These are phyloP conservation scores for Copromyces sp. DNA, from an alignment of 495 filamentous ascomycete species.

Conservation along the genomic window DNA sequence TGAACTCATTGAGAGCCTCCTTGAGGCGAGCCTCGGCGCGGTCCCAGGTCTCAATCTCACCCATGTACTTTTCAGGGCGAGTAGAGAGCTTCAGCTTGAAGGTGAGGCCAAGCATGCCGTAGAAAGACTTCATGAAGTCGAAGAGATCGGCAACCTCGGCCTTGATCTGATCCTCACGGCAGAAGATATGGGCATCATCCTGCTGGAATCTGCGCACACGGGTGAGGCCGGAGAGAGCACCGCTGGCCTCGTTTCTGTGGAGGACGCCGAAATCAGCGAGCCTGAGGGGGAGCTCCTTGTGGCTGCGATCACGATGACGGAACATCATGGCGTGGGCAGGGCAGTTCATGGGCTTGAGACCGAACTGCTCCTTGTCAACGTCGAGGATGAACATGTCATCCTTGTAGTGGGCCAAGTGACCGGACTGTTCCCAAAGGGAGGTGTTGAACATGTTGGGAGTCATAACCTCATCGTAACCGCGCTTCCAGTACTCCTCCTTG, in stretches of 20 bases:
- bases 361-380: constrained; percentile 78
- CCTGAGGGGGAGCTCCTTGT: constrained; percentile 79
- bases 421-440: constrained; percentile 83
- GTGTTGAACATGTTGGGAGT: constrained; percentile 94
- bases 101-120: constrained; percentile 85
- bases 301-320: constrained; percentile 52
- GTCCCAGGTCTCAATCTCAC: constrained; percentile 80
- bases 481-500: constrained; percentile 80
- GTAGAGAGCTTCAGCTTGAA: constrained; percentile 96
- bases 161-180: constrained; percentile 48
- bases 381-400: constrained; percentile 96
- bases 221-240: constrained; percentile 81
- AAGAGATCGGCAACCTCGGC: constrained; percentile 81
- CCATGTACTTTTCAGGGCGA: constrained; percentile 84
- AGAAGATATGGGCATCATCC: constrained; percentile 84
- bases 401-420: constrained; percentile 91
- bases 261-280: constrained; percentile 94
- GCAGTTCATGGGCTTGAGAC: constrained; percentile 97
- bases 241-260: constrained; percentile 90
- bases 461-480: constrained; percentile 89
- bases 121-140: constrained; percentile 74
- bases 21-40: constrained; percentile 70
- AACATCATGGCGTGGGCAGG: constrained; percentile 41
- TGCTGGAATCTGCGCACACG: constrained; percentile 89
- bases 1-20: constrained; percentile 68